A percentile compares a stretch with the other conserved stretches of the same genome.
phyloP scores from a whole-genome alignment of 2,329 filamentous ascomycete species.

The Aureobasidium sp. region DNA sequence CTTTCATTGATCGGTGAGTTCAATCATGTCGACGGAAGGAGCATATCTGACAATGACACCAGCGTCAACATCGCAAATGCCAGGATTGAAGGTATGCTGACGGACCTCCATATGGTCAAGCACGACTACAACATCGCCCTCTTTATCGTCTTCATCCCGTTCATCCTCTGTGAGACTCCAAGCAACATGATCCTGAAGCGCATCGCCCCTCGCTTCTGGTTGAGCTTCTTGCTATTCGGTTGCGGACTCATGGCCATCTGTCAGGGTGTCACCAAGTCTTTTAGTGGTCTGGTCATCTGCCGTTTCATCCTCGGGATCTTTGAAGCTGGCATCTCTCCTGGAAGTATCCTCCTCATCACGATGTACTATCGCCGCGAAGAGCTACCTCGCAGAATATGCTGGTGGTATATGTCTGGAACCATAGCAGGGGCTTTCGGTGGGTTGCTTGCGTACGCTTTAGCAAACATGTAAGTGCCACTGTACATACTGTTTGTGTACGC shows the following conservation, averaged over 20 bases:
- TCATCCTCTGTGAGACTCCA: slow-evolving; percentile 24
- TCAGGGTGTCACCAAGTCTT: slow-evolving; percentile 26
- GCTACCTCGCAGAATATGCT: slow-evolving; percentile 32
- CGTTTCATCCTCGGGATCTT: slow-evolving; percentile 28
- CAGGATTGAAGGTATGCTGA: slow-evolving; percentile 33
- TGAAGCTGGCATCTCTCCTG: slow-evolving; percentile 29
- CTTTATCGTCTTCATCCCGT: slow-evolving; percentile 29
- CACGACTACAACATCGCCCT: slow-evolving; percentile 31
- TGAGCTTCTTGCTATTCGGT: slow-evolving; percentile 16
- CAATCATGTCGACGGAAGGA: background rate
- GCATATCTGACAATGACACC: background rate
- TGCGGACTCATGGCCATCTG: slow-evolving; percentile 10
- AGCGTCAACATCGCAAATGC: slow-evolving; percentile 35
- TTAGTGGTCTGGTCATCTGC: slow-evolving; percentile 25
- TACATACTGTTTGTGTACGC: background rate
- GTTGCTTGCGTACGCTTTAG: slow-evolving; percentile 30
- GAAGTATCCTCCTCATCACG: slow-evolving; percentile 27
- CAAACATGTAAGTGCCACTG: slow-evolving; percentile 19
- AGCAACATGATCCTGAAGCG: slow-evolving; percentile 29
- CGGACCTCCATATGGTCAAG: slow-evolving; percentile 30
- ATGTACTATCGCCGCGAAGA: slow-evolving; percentile 36
- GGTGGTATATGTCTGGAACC: slow-evolving; percentile 33
- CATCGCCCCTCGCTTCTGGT: slow-evolving; percentile 25
- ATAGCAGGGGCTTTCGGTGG: slow-evolving; percentile 34
- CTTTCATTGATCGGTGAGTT: slow-evolving; percentile 10